Percentiles rank a stretch among this genome's conserved stretches.
Evolutionary conservation across 345 rosid species (phyloP).

Genomic region (Camelina laxa): DNA sequence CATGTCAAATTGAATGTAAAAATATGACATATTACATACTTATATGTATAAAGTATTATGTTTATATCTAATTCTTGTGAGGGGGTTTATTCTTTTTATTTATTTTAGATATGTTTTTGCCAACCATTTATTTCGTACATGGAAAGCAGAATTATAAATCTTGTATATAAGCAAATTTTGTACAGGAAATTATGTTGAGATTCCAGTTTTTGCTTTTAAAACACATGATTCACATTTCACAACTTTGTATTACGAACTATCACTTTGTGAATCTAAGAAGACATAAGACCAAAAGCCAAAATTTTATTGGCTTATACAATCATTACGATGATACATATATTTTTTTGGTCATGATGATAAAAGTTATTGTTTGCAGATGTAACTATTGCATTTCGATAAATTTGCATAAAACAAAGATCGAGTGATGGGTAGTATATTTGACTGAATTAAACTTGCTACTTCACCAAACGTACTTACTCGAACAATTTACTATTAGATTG

Average conservation of each 20-base stretch:
- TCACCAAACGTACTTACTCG: too few species aligned
- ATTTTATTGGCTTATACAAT: background rate
- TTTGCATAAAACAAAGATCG: too few species aligned
- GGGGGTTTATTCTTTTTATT: too few species aligned
- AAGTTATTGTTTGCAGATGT: too few species aligned
- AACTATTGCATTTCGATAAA: too few species aligned
- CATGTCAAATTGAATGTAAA: too few species aligned
- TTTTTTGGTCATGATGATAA: too few species aligned
- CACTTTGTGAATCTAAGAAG: background rate
- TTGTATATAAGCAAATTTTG: background rate
- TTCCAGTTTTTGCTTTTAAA: background rate
- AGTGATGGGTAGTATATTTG: too few species aligned
- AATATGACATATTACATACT: too few species aligned
- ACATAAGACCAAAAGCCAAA: background rate
- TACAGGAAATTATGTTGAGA: background rate
- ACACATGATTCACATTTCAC: slow-evolving; percentile 4
- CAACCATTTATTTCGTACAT: background rate
- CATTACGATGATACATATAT: background rate
- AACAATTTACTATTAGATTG: too few species aligned
- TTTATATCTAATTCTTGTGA: background rate
- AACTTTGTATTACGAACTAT: background rate
- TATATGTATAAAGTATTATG: background rate
- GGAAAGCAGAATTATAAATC: too few species aligned
- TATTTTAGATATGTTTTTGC: background rate
- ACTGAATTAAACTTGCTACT: too few species aligned